Evolutionary conservation across 352 stramenopile species (phyloP).

Genomic region (Phytophthora chlamydospora): DNA sequence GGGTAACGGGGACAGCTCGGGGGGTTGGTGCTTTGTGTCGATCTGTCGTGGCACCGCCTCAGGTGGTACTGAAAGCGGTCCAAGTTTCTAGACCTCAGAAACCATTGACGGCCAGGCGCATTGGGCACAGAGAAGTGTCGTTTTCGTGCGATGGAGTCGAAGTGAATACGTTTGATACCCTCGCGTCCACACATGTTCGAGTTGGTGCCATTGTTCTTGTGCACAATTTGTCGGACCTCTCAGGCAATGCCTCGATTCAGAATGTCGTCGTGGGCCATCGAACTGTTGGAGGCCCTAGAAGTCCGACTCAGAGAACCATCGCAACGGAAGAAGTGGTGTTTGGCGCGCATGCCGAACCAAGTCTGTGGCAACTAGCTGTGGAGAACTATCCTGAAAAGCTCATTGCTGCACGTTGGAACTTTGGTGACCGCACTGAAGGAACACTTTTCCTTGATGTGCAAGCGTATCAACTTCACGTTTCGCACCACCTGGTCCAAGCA

Average conservation of each 20-base stretch:
- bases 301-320: constrained; percentile 2
- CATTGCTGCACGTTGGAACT: constrained; percentile 62
- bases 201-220: constrained; percentile 49
- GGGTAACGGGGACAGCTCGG: constrained; percentile 13
- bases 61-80: constrained; percentile 10
- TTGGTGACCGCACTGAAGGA: constrained; percentile 35
- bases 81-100: constrained; percentile 4
- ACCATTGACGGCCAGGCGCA: background rate
- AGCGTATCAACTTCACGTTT: constrained; percentile 72
- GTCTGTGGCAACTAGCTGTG: constrained; percentile 69
- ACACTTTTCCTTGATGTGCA: constrained; percentile 77
- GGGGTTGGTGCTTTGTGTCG: constrained; percentile 18
- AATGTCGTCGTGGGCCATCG: constrained; percentile 66
- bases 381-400: constrained; percentile 80
- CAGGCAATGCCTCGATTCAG: constrained; percentile 58
- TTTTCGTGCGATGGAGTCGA: constrained; percentile 68
- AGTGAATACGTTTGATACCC: constrained; percentile 35
- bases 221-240: constrained; percentile 30
- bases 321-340: constrained; percentile 70
- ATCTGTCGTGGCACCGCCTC: constrained; percentile 10
- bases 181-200: constrained; percentile 61
- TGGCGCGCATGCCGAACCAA: constrained; percentile 67
- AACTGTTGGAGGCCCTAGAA: constrained; percentile 2
- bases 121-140: constrained; percentile 30
- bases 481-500: constrained; percentile 49